Evolutionary conservation across 805 yeast genomes (phyloP), one percentile per base, ranked within the genome.

Genomic region (Naumovozyma baii): DNA sequence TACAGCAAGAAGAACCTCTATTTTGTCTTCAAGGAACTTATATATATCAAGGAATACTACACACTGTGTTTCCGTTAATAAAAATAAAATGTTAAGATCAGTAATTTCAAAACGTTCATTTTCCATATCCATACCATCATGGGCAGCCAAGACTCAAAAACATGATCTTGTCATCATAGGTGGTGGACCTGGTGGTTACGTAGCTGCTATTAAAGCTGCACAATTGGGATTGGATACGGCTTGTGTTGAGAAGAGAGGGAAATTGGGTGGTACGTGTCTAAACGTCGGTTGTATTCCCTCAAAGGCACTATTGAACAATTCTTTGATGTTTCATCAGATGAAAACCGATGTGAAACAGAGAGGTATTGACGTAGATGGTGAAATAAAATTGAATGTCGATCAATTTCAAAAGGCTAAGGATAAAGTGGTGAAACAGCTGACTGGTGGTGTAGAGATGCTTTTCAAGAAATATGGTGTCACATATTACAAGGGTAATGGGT

Each of bases 141-240:
- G 18, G 12, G 47, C 45, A 38, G 51, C 60, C 25, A 52, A 51
- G 15, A 49, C 49, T 36, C 53, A 69, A 54, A 80, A 80, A 59
- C 92, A 85, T 62, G 97, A 92, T 58, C 76, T 92, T 40, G 94
- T 90, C 40, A 85, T 92, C 54, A 83, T 92, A 59, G 99, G 99
- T 52, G 97, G 96, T 55, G 99, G 99, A 43, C 99, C 99, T 52
- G 99, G 97, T 66, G 99, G 99, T 47, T 92, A 92, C 64, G 92
- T 92, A 54, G 97, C 96, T 40, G 98, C 99, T 57, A 92, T 92
- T 65, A 90, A 86, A 67, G 96, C 96, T 44, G 98, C 98, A 37
- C 99, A 92, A 72, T 73, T 88, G 45, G 96, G 96, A 32, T 74
- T 72, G 54, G 80, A 88, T 66, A 86, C 96, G 40, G 98, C 96